Percentiles rank a stretch among this genome's conserved stretches.
Evolutionary conservation across 305 asterid species (phyloP).

Genomic region (Fraxinus albicans): DNA sequence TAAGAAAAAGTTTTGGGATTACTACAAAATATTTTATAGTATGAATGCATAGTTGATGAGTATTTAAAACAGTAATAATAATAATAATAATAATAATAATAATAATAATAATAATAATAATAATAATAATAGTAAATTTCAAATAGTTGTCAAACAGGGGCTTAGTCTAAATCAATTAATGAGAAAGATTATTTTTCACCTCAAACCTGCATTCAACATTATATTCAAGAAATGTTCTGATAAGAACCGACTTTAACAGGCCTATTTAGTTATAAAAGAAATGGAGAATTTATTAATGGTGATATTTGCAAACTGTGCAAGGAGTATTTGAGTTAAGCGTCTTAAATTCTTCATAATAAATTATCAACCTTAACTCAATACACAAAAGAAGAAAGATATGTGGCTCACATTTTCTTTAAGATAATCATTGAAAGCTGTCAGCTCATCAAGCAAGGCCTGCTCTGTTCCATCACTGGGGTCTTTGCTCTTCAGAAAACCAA

Average conservation of each 20-base stretch:
- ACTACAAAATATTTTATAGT: too few species aligned
- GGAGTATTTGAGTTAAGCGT: neutral
- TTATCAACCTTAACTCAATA: neutral
- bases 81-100: too few species aligned
- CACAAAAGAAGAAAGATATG: neutral
- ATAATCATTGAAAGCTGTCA: conserved; percentile 62
- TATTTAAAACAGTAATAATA: too few species aligned
- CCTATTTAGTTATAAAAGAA: neutral
- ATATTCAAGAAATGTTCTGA: neutral
- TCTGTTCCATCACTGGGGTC: conserved; percentile 76
- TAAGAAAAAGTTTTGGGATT: neutral
- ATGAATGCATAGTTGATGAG: neutral
- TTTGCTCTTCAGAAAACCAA: conserved; percentile 91
- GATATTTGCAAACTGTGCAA: neutral
- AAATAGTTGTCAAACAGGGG: neutral
- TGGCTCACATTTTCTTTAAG: conserved; percentile 65
- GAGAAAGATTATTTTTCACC: neutral
- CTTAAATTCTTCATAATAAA: neutral
- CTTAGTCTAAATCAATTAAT: neutral
- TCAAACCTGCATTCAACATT: neutral
- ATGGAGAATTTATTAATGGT: neutral
- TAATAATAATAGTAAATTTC: too few species aligned
- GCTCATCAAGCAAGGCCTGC: conserved; percentile 62
- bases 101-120: too few species aligned
- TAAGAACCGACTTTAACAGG: neutral